Base-by-base conservation (phyloP, 2,329 filamentous ascomycete species). In the Diaporthe destruens region DNA sequence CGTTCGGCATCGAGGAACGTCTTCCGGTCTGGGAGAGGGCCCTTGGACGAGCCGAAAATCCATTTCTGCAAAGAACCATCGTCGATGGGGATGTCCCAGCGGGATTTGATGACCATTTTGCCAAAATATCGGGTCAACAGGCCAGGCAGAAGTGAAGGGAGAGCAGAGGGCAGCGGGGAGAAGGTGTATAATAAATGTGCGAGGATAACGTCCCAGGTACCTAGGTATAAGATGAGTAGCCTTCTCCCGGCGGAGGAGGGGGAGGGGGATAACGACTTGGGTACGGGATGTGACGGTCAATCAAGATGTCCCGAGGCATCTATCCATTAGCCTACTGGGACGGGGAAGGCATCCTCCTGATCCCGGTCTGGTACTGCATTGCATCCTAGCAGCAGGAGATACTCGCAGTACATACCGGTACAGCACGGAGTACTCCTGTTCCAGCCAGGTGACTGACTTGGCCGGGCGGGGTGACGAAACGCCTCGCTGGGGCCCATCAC, bases 1-100 rank as follows among this genome's bases (percentile, higher is more conserved):
- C 87, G 84, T 47, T 89, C 87, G 11, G 92, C 89, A 76, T 95
- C 93, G 67, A 94, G 84, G 77, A 91, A 89, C 47, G 84, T 81
- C 69, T 83, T 82, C 57, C 79, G 81, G 63, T 87, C 81, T 2
- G 83, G 76, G 7, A 90, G 80, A 8, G 82, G 79, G 7, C 78
- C 83, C 51, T 79, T 83, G 1, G 84, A 82, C 2, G 86, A 86
- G 23, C 84, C 86, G 71, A 90, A 89, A 11, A 90, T 84, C 85
- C 87, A 90, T 80, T 85, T 83, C 75, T 86, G 88, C 47, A 90
- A 79, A 1, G 88, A 89, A 78, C 84, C 84, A 44, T 80, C 80
- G 42, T 85, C 86, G 47, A 89, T 79, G 0, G 81, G 79, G 56
- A 79, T 78, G 11, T 78, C 77, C 83, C 85, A 88, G 57, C 87